Evolutionary conservation across 177 flowering plant genomes (phyloP).

Genomic region (Tripterygium wilfordii): DNA sequence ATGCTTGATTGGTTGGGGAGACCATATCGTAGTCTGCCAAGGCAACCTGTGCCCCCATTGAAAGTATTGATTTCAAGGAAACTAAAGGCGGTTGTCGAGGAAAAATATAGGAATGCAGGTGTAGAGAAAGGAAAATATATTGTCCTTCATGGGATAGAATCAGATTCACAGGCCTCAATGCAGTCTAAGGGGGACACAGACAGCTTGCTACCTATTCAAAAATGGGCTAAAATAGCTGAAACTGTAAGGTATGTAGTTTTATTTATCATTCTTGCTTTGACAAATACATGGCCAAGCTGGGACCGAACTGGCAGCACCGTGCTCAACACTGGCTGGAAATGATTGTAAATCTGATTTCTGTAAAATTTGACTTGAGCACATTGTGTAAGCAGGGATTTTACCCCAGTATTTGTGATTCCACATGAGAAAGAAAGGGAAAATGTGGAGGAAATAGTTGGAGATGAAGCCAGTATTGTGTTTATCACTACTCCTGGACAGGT

Average conservation of each 20-base stretch:
- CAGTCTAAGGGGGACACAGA: slow-evolving; percentile 82
- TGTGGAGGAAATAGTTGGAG: slow-evolving; percentile 65
- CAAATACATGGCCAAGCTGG: too few species aligned
- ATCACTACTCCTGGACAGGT: slow-evolving; percentile 94
- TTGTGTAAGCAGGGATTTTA: slow-evolving; percentile 47
- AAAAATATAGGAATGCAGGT: slow-evolving; percentile 60
- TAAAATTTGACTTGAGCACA: not conserved
- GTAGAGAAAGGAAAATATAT: slow-evolving; percentile 67
- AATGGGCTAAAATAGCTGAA: slow-evolving; percentile 67
- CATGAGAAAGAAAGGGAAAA: slow-evolving; percentile 81
- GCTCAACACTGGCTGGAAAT: not conserved
- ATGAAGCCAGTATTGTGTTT: slow-evolving; percentile 74
- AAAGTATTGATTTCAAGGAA: slow-evolving; percentile 73
- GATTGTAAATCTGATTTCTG: too few species aligned
- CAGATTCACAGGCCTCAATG: slow-evolving; percentile 88
- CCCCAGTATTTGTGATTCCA: slow-evolving; percentile 81
- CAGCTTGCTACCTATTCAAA: slow-evolving; percentile 69
- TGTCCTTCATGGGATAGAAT: slow-evolving; percentile 79
- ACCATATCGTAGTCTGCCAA: slow-evolving; percentile 61
- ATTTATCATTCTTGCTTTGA: not conserved
- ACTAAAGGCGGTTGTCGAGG: slow-evolving; percentile 63
- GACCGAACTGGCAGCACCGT: too few species aligned
- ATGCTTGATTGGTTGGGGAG: slow-evolving; percentile 84
- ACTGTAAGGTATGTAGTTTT: slow-evolving; percentile 39
- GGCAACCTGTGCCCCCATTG: slow-evolving; percentile 64